Evolutionary conservation across 768 basidiomycete species (phyloP), one percentile per base, ranked within the genome.

Genomic region (Cystofilobasidium bisporidii): DNA sequence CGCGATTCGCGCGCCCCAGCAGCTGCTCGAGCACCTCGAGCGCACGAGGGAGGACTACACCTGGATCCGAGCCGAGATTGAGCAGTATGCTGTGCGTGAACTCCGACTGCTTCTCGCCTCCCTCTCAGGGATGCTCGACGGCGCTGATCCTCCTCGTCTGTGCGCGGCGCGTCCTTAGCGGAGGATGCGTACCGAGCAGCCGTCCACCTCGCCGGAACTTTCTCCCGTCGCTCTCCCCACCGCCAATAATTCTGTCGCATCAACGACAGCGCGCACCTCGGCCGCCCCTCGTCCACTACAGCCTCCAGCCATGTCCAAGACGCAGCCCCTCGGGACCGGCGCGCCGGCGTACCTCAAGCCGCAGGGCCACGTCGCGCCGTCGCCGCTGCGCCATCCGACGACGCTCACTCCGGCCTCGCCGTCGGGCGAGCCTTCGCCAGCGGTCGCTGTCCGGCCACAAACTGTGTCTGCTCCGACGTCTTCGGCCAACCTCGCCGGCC

Each of bases 61-160:
- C 28, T 56, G 53, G 53, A n/a, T 56, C 18, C 53, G 53, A 15
- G 53, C 53, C 26, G 53, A 56, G 53, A 32, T 56, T 17, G 53
- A 56, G 30, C 53, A 56, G 53, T 56, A 56, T 20, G 53, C 53
- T 30, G 53, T 56, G 30, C 26, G 53, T 32, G 47, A 4, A 3
- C 14, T 3, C 15, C 41, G 12, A 11, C 48, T n/a, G 14, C 48
- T 3, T 50, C 11, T 24, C 1, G 6, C 4, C 14, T 6, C 17
- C 45, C 15, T 47, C 45, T 47, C n/a, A 18, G 9, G 5, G 9
- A 6, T 24, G n/a, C 5, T 18, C 20, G 18, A n/a, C 6, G 17
- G 17, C 45, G n/a, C 45, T 47, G 45, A 47, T 47, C 6, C n/a
- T 18, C 18, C 45, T 18, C 45, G 17, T 18, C 45, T 47, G 36